Evolutionary conservation across 1,284 basidiomycete genomes (phyloP), one percentile per base, ranked within the genome.

Genomic region (Naganishia albida): DNA sequence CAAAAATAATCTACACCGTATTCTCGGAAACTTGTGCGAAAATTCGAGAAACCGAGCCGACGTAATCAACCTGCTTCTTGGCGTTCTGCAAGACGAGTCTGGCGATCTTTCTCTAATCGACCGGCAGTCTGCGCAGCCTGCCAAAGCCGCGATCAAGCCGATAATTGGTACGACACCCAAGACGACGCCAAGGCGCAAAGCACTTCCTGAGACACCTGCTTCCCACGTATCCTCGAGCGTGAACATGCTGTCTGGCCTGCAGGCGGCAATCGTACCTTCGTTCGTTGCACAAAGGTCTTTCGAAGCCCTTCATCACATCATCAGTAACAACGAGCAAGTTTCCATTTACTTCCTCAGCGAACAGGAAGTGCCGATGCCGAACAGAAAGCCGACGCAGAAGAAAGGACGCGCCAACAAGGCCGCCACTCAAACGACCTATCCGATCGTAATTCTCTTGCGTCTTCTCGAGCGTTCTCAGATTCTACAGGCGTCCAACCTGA

Each of bases 1-100:
- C 78, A 91, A 93, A 80, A 89, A 86, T 44, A 81, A 89, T 25
- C 83, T 99, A 23, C 90, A 93, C 79, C 90, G 90, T 75, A 89
- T 98, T 1, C 86, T 99, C 30, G 88, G 91, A 69, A 95, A 99
- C 75, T 83, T 99, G 4, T 98, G 93, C 78, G 93, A 99, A 80
- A 99, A 99, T 76, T 82, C 86, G 2, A 92, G 90, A 75, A 95
- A 94, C 1, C 86, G 95, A 23, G 87, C 86, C 2, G 96, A 99
- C 72, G 83, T 99, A 30, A 90, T 99, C 81, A 94, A 93, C 74
- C 84, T 97, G 30, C 84, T 99, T 20, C 83, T 99, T 13, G 89
- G 87, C 68, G 92, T 99, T 67, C 82, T 99, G 4, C 92, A 97
- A 77, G 96, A 97, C 72, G 95, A 95, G 18, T 90, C 93, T 0